Evolutionary conservation across 2,329 filamentous ascomycete genomes (phyloP), one percentile per base, ranked within the genome.

Genomic region (Colletotrichum gigasporum): DNA sequence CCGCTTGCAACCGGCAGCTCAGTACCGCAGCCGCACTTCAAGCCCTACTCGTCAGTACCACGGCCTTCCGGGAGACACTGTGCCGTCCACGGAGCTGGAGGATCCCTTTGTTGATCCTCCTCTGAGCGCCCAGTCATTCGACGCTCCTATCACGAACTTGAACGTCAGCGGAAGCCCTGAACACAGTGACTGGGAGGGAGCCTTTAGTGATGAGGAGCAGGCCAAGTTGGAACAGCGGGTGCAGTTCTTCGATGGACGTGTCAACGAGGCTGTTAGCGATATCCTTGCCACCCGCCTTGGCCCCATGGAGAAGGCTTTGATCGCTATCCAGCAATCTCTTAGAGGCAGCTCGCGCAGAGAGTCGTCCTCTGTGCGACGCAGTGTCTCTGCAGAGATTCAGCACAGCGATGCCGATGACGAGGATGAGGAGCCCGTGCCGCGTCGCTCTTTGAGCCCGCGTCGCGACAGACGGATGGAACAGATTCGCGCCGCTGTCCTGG

Each of bases 371-470:
- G 44, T 62, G n/a, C 82, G 86, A 28, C 87, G 89, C 69, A 93
- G 90, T 74, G 77, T 87, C 39, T 94, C 91, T 47, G 87, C 83
- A n/a, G 91, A 93, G 28, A 73, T 85, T 3, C 83, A 87, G 48
- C 89, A 96, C 63, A 97, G 95, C 74, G 96, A 98, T 78, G 95
- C 96, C 10, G 95, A 98, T 74, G 94, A 97, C 67, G 94, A 97
- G 73, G 94, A 96, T 69, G 94, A 97, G 20, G 92, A 90, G 60
- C 85, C 88, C 58, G 66, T 79, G 63, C 79, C 83, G 67, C 84
- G 88, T 73, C 89, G 92, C 53, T 91, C 91, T 5, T 84, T 90
- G 69, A 97, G 94, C 69, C 93, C 94, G 16, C 86, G 87, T 61
- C 87, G 90, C 66, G 93, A 97, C 72, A 90, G 90, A 71, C 93